Conservation (phyloP, 805 yeast genomes). For the Diddensiella santjacobensis region DNA sequence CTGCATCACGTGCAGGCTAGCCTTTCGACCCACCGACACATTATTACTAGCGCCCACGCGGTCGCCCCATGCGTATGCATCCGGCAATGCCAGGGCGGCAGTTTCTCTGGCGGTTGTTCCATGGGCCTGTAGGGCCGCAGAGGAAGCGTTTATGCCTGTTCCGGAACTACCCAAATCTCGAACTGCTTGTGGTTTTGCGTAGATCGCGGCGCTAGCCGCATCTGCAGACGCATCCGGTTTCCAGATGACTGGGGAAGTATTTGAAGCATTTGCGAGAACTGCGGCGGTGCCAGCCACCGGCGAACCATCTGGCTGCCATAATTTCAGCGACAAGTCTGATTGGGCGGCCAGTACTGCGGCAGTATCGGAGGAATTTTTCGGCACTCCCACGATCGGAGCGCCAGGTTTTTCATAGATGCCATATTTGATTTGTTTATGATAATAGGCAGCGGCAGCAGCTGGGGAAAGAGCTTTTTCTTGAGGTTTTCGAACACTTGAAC, state of each 20-base stretch:
- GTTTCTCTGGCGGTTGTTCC: slow-evolving; percentile 30
- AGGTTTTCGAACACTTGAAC: not conserved
- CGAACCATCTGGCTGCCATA: slow-evolving; percentile 32
- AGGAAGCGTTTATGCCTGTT: slow-evolving; percentile 23
- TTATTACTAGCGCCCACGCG: slow-evolving; percentile 13
- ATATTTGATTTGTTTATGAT: slow-evolving; percentile 31
- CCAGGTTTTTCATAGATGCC: slow-evolving; percentile 36
- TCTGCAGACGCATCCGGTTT: slow-evolving; percentile 42
- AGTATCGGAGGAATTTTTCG: slow-evolving; percentile 27
- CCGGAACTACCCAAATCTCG: slow-evolving; percentile 20
- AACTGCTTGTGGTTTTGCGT: slow-evolving; percentile 31
- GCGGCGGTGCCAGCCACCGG: slow-evolving; percentile 37
- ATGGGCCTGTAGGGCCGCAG: slow-evolving; percentile 33
- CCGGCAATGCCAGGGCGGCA: slow-evolving; percentile 33
- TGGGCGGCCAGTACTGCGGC: slow-evolving; percentile 35
- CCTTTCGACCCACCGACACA: slow-evolving; percentile 12
- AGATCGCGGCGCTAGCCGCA: slow-evolving; percentile 56
- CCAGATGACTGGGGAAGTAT: slow-evolving; percentile 34
- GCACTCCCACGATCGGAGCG: slow-evolving; percentile 37
- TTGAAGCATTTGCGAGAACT: slow-evolving; percentile 30
- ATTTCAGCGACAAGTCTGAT: slow-evolving; percentile 32
- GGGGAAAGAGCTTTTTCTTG: slow-evolving; percentile 14
- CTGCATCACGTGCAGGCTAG: slow-evolving; percentile 13
- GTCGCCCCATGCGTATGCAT: slow-evolving; percentile 34
- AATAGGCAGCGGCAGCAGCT: slow-evolving; percentile 34